Evolutionary conservation across 169 alveolate species (phyloP).

Genomic region (Cryptosporidium xiaoi): DNA sequence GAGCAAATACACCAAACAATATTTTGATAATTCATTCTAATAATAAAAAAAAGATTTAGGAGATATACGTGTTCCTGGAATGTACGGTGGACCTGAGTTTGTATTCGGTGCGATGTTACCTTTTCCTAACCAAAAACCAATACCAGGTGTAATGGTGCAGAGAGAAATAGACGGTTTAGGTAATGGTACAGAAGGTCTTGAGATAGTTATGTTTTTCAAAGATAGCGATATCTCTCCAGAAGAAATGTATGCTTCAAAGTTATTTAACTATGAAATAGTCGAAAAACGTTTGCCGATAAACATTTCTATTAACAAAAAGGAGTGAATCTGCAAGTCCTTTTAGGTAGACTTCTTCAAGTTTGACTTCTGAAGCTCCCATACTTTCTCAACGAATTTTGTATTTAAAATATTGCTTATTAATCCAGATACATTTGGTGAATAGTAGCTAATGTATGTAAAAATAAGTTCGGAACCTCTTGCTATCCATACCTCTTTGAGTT

Average conservation of each 20-base stretch:
- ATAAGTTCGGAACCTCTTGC: slow-evolving; percentile 46
- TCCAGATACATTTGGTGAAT: slow-evolving; percentile 33
- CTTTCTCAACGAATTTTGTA: slow-evolving; percentile 10
- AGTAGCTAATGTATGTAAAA: slow-evolving; percentile 28
- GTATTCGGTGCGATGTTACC: slow-evolving; percentile 72
- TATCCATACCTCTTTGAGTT: slow-evolving; percentile 53
- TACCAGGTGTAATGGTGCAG: slow-evolving; percentile 67
- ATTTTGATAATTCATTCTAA: neutral
- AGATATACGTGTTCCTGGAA: slow-evolving; percentile 70
- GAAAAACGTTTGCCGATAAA: slow-evolving; percentile 48
- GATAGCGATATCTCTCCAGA: slow-evolving; percentile 63
- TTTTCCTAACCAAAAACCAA: slow-evolving; percentile 64
- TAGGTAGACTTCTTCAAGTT: slow-evolving; percentile 32
- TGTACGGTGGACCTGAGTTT: slow-evolving; percentile 74
- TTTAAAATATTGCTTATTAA: slow-evolving; percentile 16
- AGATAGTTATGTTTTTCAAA: slow-evolving; percentile 7
- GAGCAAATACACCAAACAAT: neutral
- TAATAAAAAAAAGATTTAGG: slow-evolving; percentile 39
- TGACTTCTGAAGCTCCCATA: slow-evolving; percentile 66
- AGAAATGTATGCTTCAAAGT: slow-evolving; percentile 37
- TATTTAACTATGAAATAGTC: slow-evolving; percentile 33
- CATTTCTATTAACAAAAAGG: slow-evolving; percentile 27
- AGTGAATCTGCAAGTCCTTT: neutral
- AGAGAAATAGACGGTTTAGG: slow-evolving; percentile 4
- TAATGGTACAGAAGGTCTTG: neutral